phyloP scores from a whole-genome alignment of 306 rosid genomes.

The Quercus gilva region DNA sequence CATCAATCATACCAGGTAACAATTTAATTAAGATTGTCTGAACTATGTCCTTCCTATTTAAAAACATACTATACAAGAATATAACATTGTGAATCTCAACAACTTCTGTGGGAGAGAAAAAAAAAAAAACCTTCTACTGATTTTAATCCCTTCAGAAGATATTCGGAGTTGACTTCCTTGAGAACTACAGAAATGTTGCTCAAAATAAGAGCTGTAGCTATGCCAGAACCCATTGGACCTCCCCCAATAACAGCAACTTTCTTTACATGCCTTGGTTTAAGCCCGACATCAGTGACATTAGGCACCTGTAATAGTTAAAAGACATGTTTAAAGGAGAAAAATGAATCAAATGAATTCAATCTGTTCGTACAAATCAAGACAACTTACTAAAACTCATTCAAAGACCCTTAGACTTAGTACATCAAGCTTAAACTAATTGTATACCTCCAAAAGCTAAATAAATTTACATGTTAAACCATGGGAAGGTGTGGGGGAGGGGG shows the following conservation, averaged over 20 bases:
- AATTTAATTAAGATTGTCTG: background rate
- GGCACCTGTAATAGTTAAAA: conserved; percentile 55
- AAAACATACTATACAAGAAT: background rate
- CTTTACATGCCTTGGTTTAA: conserved; percentile 79
- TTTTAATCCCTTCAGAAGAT: conserved; percentile 70
- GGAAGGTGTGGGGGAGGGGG: too few species aligned
- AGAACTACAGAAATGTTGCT: conserved; percentile 73
- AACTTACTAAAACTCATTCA: background rate
- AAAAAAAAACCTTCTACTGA: conserved; percentile 60
- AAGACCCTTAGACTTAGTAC: background rate
- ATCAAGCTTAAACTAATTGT: background rate
- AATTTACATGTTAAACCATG: background rate
- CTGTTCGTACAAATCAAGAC: background rate
- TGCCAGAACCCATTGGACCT: conserved; percentile 99
- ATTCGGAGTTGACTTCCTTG: conserved; percentile 84
- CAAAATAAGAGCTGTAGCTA: conserved; percentile 77
- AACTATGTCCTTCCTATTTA: background rate
- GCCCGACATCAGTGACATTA: conserved; percentile 81
- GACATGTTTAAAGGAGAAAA: background rate
- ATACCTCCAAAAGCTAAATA: background rate
- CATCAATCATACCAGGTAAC: background rate
- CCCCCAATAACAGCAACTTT: conserved; percentile 93
- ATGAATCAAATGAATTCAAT: background rate
- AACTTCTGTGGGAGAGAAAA: background rate
- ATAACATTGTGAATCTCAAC: background rate